These are phyloP conservation scores for Russula dissimulans DNA, from an alignment of 768 basidiomycete genomes.

Conservation along the genomic window DNA sequence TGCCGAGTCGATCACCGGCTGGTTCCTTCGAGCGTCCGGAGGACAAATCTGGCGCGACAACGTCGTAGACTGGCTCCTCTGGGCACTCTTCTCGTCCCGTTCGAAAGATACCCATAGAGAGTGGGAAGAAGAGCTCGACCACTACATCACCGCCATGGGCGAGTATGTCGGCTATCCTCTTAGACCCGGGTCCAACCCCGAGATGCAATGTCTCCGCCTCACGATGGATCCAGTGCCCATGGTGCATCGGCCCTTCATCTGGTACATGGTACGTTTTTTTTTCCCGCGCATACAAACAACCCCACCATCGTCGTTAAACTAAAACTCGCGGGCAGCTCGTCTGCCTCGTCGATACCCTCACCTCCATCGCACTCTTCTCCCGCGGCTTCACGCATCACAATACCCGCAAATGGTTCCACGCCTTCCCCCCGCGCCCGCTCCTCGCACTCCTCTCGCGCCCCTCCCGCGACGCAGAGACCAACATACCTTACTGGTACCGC, in stretches of 20 bases:
- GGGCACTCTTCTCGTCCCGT: slow-evolving; percentile 47
- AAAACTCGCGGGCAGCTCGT: slow-evolving; percentile 37
- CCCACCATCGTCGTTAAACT: background rate
- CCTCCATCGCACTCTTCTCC: slow-evolving; percentile 30
- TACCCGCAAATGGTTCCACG: slow-evolving; percentile 27
- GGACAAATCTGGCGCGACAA: slow-evolving; percentile 36
- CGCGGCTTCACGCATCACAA: slow-evolving; percentile 50
- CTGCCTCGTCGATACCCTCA: slow-evolving; percentile 37
- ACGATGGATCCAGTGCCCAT: slow-evolving; percentile 49
- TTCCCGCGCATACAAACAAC: background rate
- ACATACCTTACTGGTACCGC: slow-evolving; percentile 40
- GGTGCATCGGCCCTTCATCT: slow-evolving; percentile 50
- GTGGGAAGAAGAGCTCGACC: slow-evolving; percentile 44
- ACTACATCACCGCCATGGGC: slow-evolving; percentile 38
- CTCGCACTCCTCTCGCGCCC: slow-evolving; percentile 36
- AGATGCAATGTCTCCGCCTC: slow-evolving; percentile 38
- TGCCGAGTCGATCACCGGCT: slow-evolving; percentile 35
- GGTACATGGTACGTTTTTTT: slow-evolving; percentile 42
- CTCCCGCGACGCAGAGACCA: slow-evolving; percentile 25
- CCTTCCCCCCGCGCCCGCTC: slow-evolving; percentile 45
- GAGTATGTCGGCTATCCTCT: slow-evolving; percentile 33
- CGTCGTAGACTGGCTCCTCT: slow-evolving; percentile 52
- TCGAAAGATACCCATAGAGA: slow-evolving; percentile 26
- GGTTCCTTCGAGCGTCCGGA: slow-evolving; percentile 38
- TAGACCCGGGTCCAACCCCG: slow-evolving; percentile 31